Conservation (phyloP, 148 eudicot genomes). For the Dianthus caryophyllus region DNA sequence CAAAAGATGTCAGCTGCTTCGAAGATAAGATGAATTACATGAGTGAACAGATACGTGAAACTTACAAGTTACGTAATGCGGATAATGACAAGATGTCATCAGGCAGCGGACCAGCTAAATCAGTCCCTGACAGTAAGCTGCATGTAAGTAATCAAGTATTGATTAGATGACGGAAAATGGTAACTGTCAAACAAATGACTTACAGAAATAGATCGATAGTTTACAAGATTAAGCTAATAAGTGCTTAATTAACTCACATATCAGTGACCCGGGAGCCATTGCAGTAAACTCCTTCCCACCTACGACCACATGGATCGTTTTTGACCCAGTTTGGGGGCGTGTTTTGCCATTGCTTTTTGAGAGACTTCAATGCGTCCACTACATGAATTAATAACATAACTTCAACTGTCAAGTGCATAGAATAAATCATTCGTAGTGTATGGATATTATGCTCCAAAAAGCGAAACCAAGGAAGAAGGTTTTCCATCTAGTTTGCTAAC, state of each 20-base stretch:
- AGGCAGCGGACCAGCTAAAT: constrained; percentile 28
- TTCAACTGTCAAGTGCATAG: not conserved
- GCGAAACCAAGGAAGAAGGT: not conserved
- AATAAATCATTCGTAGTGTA: not conserved
- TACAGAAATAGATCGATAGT: not conserved
- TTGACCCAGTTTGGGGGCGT: constrained; percentile 34
- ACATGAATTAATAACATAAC: constrained; percentile 5
- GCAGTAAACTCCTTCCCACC: constrained; percentile 34
- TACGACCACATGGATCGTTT: constrained; percentile 34
- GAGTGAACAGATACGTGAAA: constrained; percentile 1
- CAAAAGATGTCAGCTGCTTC: too few species aligned
- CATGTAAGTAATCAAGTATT: constrained; percentile 11
- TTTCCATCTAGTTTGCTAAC: constrained; percentile 1
- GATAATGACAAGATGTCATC: constrained; percentile 30
- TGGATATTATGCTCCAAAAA: too few species aligned
- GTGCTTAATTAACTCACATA: constrained; percentile 29
- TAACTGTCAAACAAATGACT: constrained; percentile 1
- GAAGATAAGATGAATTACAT: not conserved
- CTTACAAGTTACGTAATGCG: constrained; percentile 30
- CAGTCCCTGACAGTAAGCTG: constrained; percentile 28
- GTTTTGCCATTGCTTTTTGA: constrained; percentile 28
- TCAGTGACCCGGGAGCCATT: constrained; percentile 29
- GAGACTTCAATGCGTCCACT: constrained; percentile 30
- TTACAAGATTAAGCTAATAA: not conserved
- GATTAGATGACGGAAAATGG: not conserved